Evolutionary conservation across 164 flowering plant species (phyloP), one percentile per base, ranked within the genome.

Genomic region (Cinnamomum chago): DNA sequence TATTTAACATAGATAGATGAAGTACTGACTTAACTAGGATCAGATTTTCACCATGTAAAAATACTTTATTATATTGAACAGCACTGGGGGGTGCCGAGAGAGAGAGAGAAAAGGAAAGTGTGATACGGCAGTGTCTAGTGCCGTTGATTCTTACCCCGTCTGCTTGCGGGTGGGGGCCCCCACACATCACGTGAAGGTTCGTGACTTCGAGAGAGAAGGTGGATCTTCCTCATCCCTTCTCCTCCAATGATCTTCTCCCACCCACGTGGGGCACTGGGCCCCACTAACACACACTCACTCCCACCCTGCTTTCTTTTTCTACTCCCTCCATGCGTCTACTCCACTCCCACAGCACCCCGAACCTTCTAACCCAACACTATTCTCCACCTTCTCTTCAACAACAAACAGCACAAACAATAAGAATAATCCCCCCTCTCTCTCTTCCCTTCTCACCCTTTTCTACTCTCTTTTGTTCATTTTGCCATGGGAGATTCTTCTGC

Each of bases 191-290:
- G 86, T 86, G 87, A 73, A 69, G 52, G 24, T 18, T 58, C 13
- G 77, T 80, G 72, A 81, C 79, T 73, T 50, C 55, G 23, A 40
- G 75, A 65, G 67, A 51, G 73, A 65, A n/a, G 58, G 52, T 1
- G 74, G 58, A 83, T 70, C 76, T 70, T 68, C 75, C 73, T 76
- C 74, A 88, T 87, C 89, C 67, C 77, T 76, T 85, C 83, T 81
- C 89, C 80, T 75, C 90, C 92, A 89, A 89, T 87, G 65, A 79
- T 76, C 71, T 7, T 11, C 72, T 28, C 65, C 71, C 71, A 76
- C 84, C 81, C 92, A 89, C 90, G 92, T 89, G 92, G 84, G 86
- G 40, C 50, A 70, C 13, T 27, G 76, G 87, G 35, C 76, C 88
- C 86, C 84, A 81, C 78, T 50, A 1, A 30, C 68, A 40, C 33